Evolutionary conservation across 331 rosid genomes (phyloP).

Genomic region (Malus hybrid): DNA sequence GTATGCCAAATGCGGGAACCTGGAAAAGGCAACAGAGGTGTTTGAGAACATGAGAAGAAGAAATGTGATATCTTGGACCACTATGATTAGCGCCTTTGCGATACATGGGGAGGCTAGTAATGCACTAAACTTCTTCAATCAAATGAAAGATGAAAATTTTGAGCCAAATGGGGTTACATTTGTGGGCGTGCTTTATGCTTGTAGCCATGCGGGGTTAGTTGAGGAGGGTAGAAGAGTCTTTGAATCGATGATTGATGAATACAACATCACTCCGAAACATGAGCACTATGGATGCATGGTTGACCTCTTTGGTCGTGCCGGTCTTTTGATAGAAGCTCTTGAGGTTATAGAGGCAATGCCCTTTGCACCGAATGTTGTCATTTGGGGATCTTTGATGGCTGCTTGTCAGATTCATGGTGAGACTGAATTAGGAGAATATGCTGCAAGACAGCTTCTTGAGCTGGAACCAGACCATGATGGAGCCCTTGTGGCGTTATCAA

Average conservation of each 20-base stretch:
- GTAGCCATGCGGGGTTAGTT: conserved; percentile 79
- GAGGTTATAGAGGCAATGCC: conserved; percentile 78
- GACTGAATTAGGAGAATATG: conserved; percentile 64
- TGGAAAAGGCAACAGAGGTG: conserved; percentile 55
- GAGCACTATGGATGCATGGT: conserved; percentile 94
- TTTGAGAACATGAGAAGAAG: conserved; percentile 59
- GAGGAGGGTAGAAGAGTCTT: conserved; percentile 51
- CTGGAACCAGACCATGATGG: conserved; percentile 79
- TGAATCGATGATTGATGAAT: conserved; percentile 54
- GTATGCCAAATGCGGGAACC: conserved; percentile 85
- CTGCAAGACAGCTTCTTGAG: conserved; percentile 67
- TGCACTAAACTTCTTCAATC: conserved; percentile 49
- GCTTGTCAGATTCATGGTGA: conserved; percentile 67
- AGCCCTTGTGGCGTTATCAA: conserved; percentile 77
- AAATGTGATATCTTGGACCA: conserved; percentile 81
- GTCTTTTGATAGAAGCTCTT: conserved; percentile 62
- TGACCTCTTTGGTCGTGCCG: conserved; percentile 81
- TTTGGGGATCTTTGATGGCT: conserved; percentile 92
- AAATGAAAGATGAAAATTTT: conserved; percentile 46
- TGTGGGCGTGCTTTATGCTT: conserved; percentile 80
- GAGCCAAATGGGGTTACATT: conserved; percentile 77
- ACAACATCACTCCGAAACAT: conserved; percentile 54
- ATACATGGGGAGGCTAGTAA: conserved; percentile 65
- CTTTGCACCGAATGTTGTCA: conserved; percentile 65
- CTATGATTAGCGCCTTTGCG: conserved; percentile 71